Conservation (phyloP, 108 stramenopile genomes). For the Cyclotella kingstonii region DNA sequence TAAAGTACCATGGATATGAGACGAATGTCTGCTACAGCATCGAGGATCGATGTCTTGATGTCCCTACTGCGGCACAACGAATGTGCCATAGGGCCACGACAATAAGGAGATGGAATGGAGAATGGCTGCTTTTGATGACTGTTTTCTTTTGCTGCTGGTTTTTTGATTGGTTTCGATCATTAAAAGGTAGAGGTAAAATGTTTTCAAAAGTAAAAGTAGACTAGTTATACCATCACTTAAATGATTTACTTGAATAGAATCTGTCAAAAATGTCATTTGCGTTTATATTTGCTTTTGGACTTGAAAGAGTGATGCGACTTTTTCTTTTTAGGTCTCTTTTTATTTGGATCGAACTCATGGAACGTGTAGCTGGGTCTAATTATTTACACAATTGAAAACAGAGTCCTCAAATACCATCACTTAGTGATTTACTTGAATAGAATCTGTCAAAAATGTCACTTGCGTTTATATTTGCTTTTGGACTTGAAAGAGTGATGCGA, state of each 20-base stretch:
- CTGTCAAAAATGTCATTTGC: no score
- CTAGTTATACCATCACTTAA: no score
- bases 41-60: background rate
- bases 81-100: background rate
- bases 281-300: slow-evolving; percentile 69
- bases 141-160: no score
- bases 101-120: background rate
- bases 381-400: no score
- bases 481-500: slow-evolving; percentile 72
- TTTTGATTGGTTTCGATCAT: no score
- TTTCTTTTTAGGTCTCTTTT: slow-evolving; percentile 52
- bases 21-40: background rate
- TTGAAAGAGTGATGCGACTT: slow-evolving; percentile 69
- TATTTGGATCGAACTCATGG: slow-evolving; percentile 55
- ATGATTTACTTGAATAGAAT: no score
- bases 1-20: slow-evolving; percentile 6
- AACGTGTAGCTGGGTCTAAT: slow-evolving; percentile 59
- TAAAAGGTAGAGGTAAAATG: no score
- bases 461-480: slow-evolving; percentile 67
- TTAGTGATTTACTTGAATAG: no score
- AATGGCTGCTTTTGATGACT: no score
- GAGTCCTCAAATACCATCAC: no score
- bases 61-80: background rate
- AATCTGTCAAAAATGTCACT: no score
- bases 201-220: no score